Conservation (phyloP, 2,329 filamentous ascomycete species). For the Diatrype stigma region DNA sequence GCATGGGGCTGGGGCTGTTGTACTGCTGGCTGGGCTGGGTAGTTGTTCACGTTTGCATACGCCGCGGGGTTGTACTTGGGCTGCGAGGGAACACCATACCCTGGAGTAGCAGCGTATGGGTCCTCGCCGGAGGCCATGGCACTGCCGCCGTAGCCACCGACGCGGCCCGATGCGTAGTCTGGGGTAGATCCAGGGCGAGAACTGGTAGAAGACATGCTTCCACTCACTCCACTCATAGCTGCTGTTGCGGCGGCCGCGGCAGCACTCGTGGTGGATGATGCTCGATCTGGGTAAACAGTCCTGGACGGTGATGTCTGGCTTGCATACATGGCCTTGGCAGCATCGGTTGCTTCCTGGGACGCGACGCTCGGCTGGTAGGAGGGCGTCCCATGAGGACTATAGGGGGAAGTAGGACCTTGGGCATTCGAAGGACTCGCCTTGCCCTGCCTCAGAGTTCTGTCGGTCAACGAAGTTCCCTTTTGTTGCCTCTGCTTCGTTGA, state of each 20-base stretch:
- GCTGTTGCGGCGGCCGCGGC: slow-evolving; percentile 54
- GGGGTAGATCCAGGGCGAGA: slow-evolving; percentile 20
- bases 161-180: slow-evolving; percentile 31
- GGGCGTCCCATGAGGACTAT: slow-evolving; percentile 14
- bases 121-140: slow-evolving; percentile 26
- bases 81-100: slow-evolving; percentile 36
- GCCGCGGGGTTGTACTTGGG: slow-evolving; percentile 73
- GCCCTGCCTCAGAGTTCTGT: slow-evolving; percentile 59
- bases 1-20: slow-evolving; percentile 36
- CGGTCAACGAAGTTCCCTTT: slow-evolving; percentile 55
- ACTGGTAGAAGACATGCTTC: slow-evolving; percentile 34
- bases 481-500: slow-evolving; percentile 69
- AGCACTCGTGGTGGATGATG: slow-evolving; percentile 47
- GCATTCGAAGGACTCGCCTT: slow-evolving; percentile 41
- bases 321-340: slow-evolving; percentile 59
- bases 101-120: slow-evolving; percentile 20
- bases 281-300: slow-evolving; percentile 48
- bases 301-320: slow-evolving; percentile 46
- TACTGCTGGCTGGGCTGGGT: slow-evolving; percentile 38
- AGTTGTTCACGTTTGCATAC: slow-evolving; percentile 62
- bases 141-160: slow-evolving; percentile 24
- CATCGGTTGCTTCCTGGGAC: slow-evolving; percentile 55
- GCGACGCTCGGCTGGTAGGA: slow-evolving; percentile 31
- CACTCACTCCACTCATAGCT: slow-evolving; percentile 56
- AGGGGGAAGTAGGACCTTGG: slow-evolving; percentile 27